Evolutionary conservation across 2,329 filamentous ascomycete species (phyloP).

Genomic region (Fusarium mundagurra): DNA sequence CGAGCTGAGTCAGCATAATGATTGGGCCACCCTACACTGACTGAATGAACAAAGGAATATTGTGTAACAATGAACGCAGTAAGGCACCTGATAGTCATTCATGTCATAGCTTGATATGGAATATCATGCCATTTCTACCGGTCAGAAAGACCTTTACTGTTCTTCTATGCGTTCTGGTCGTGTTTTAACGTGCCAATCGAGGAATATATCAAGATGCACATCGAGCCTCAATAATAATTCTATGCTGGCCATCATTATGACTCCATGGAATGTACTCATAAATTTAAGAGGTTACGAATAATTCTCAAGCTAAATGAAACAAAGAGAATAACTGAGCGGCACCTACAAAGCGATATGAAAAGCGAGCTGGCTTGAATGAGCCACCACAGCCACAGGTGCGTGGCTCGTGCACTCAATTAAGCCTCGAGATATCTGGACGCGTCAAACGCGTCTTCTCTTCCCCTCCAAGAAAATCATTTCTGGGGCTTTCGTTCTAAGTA

Average conservation of each 20-base stretch:
- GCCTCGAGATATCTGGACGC: conserved; percentile 13
- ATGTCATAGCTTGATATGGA: too few relatives aligned
- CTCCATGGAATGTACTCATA: not conserved
- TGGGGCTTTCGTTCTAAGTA: not conserved
- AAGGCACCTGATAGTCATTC: not conserved
- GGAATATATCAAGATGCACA: not conserved
- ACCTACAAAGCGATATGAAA: not conserved
- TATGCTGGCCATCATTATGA: not conserved
- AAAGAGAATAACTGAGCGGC: not conserved
- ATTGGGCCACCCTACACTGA: conserved; percentile 4
- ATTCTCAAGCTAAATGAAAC: not conserved
- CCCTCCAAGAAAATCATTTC: not conserved
- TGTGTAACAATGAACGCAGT: not conserved
- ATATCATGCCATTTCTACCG: not conserved
- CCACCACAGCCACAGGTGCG: conserved; percentile 5
- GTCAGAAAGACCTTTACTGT: not conserved
- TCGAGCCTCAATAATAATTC: not conserved
- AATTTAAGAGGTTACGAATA: not conserved
- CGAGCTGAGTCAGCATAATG: conserved; percentile 29
- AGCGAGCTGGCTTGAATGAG: not conserved
- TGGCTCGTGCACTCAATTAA: conserved; percentile 24
- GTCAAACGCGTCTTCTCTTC: conserved; percentile 26
- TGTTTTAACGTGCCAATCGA: not conserved
- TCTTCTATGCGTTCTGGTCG: not conserved
- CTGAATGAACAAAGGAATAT: not conserved